Percentiles rank a stretch among this genome's conserved stretches.
phyloP scores from a whole-genome alignment of 1,139 yeast genomes.

The Yamadazyma jaroonii region DNA sequence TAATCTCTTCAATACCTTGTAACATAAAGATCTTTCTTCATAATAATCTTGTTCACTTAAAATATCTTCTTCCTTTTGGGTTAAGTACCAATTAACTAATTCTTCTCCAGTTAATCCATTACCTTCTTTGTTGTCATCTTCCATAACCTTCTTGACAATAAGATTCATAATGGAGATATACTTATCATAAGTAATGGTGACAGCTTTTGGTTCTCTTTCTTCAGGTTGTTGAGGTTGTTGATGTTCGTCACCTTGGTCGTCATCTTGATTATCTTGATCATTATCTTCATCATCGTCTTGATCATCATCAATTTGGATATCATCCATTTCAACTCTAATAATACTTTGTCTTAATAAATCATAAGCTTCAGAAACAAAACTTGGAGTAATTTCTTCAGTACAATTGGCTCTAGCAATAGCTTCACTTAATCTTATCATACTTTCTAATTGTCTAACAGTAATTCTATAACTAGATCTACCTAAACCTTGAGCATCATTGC shows the following conservation, averaged over 20 bases:
- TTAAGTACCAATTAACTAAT: slow-evolving; percentile 77
- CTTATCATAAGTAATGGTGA: slow-evolving; percentile 74
- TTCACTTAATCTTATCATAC: slow-evolving; percentile 88
- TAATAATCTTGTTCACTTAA: slow-evolving; percentile 69
- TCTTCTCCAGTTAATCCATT: slow-evolving; percentile 71
- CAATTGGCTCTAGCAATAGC: slow-evolving; percentile 98
- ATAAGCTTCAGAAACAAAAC: slow-evolving; percentile 91
- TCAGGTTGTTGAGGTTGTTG: slow-evolving; percentile 11
- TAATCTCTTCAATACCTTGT: slow-evolving; percentile 77
- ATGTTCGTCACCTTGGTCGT: slow-evolving; percentile 12
- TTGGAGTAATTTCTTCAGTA: slow-evolving; percentile 81
- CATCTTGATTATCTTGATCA: slow-evolving; percentile 11
- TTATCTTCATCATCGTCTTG: slow-evolving; percentile 31
- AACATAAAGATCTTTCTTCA: slow-evolving; percentile 67
- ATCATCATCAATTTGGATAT: slow-evolving; percentile 78
- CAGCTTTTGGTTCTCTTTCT: slow-evolving; percentile 4
- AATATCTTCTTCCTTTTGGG: slow-evolving; percentile 70
- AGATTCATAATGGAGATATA: slow-evolving; percentile 82
- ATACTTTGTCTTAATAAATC: slow-evolving; percentile 87
- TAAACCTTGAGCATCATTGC: slow-evolving; percentile 89
- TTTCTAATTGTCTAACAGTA: slow-evolving; percentile 95
- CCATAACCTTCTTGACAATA: slow-evolving; percentile 68
- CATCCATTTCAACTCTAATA: slow-evolving; percentile 93
- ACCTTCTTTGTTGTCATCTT: slow-evolving; percentile 50
- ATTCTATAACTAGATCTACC: slow-evolving; percentile 88